Evolutionary conservation across 2,329 filamentous ascomycete species (phyloP).

Genomic region (Xylariaceae sp.): DNA sequence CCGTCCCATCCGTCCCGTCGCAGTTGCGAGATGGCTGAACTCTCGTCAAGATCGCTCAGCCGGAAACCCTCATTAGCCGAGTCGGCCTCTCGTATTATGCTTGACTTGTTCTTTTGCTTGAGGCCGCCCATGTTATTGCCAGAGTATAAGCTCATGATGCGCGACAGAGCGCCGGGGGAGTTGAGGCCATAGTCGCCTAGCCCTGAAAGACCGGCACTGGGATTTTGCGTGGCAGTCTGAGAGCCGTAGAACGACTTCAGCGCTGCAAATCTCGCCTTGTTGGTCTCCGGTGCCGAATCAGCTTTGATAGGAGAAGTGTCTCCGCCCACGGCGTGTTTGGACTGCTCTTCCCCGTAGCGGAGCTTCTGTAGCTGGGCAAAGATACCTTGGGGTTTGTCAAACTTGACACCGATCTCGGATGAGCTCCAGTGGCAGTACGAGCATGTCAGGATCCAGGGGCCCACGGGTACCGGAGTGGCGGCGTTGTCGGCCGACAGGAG

Average conservation of each 20-base stretch:
- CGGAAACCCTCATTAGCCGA: slow-evolving; percentile 74
- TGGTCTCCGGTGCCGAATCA: slow-evolving; percentile 66
- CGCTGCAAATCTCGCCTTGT: slow-evolving; percentile 62
- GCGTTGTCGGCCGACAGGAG: slow-evolving; percentile 53
- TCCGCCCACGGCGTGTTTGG: slow-evolving; percentile 32
- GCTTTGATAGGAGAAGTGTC: slow-evolving; percentile 45
- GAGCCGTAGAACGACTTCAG: slow-evolving; percentile 81
- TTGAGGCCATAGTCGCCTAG: slow-evolving; percentile 63
- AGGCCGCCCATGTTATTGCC: slow-evolving; percentile 66
- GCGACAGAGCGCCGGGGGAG: slow-evolving; percentile 80
- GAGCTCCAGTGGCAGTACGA: slow-evolving; percentile 94
- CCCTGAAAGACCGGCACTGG: slow-evolving; percentile 55
- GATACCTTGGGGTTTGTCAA: slow-evolving; percentile 88
- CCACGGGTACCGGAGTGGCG: slow-evolving; percentile 41
- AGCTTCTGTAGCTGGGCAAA: slow-evolving; percentile 78
- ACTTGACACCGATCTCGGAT: slow-evolving; percentile 85
- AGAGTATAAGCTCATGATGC: slow-evolving; percentile 92
- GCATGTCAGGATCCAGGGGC: slow-evolving; percentile 81
- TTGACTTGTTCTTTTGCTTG: slow-evolving; percentile 69
- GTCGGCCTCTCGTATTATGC: slow-evolving; percentile 81
- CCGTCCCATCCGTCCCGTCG: slow-evolving; percentile 66
- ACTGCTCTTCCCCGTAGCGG: slow-evolving; percentile 62
- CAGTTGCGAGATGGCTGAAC: slow-evolving; percentile 64
- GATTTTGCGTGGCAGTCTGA: slow-evolving; percentile 68
- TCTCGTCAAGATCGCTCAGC: slow-evolving; percentile 66